Base-by-base conservation (phyloP, 1,284 basidiomycete genomes). In the Fomitopsis pinicola region DNA sequence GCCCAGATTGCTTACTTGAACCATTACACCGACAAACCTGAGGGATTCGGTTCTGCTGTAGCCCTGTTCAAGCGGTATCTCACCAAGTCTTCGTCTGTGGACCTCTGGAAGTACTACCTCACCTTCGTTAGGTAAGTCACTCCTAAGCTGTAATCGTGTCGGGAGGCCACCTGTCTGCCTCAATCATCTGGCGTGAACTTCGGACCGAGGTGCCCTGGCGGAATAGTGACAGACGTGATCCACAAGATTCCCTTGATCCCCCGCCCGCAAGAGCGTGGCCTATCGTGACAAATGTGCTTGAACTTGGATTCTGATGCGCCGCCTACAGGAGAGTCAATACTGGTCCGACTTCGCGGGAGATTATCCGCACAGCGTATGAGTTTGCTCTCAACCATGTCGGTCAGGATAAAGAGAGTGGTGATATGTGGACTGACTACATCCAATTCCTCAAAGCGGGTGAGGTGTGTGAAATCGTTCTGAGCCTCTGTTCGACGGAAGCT, bases 321-420 rank as follows among this genome's bases (percentile, higher is more conserved):
- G 45, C 42, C 33, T 42, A 59, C 63, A 77, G 76, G 65, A 70
- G 75, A 59, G 69, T 77, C 54, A 82, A 84, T 52, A 72, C 75
- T 8, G 84, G 83, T 44, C 80, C 83, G 26, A 76, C 80, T 62
- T 83, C 88, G 66, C 81, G 91, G 69, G 84, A 91, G 54, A 85
- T 85, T 15, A 87, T 99, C 61, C 87, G 88, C 45, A 90, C 93
- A 67, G 94, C 95, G 6, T 99, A 96, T 75, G 96, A 99, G 70
- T 98, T 95, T 71, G 95, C 95, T 0, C 80, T 98, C 59, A 88
- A 87, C 63, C 92, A 95, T 69, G 88, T 98, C 55, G 96, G 96
- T 15, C 89, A 94, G 77, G 86, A 95, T 78, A 84, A 88, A 69
- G 84, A 93, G 67, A 83, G 89, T 66, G 80, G 88, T 45, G 78